These are phyloP conservation scores for Gonium pectorale DNA, from an alignment of 139 green algal species.

Conservation along the genomic window DNA sequence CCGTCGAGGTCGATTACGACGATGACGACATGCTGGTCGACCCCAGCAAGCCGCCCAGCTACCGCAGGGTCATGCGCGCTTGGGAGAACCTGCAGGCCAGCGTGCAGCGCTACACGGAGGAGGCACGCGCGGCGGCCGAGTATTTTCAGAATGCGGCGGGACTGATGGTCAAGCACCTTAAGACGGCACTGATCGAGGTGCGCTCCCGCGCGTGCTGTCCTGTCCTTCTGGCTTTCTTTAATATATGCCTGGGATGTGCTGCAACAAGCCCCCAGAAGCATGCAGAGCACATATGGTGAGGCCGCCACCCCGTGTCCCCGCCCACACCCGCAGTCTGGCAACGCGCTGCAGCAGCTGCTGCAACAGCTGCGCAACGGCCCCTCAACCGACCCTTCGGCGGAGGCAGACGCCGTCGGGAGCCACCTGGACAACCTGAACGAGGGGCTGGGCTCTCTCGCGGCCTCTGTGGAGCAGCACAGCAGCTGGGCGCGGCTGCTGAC, in stretches of 20 bases:
- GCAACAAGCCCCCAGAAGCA: too few species aligned
- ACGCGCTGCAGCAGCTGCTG: slow-evolving; percentile 39
- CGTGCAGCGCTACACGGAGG: slow-evolving; percentile 45
- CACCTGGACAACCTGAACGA: slow-evolving; percentile 1
- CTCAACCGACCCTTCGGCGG: slow-evolving; percentile 11
- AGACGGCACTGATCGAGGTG: slow-evolving; percentile 53
- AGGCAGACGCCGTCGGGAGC: background rate
- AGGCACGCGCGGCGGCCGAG: slow-evolving; percentile 41
- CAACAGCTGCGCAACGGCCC: slow-evolving; percentile 28
- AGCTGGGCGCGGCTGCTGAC: slow-evolving; percentile 55
- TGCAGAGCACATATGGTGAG: too few species aligned
- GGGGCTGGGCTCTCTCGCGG: background rate
- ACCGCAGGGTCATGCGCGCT: background rate
- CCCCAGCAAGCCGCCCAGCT: background rate
- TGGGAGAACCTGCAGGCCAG: slow-evolving; percentile 30
- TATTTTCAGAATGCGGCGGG: slow-evolving; percentile 48
- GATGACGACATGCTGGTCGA: background rate
- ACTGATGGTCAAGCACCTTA: slow-evolving; percentile 58
- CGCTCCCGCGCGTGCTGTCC: too few species aligned
- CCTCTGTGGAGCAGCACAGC: slow-evolving; percentile 40
- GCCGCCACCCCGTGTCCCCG: background rate
- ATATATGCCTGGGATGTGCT: too few species aligned
- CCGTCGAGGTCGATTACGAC: background rate
- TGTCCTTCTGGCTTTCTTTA: too few species aligned
- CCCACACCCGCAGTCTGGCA: slow-evolving; percentile 18